A percentile compares a stretch with the other conserved stretches of the same genome.
Conservation (phyloP, 495 filamentous ascomycete genomes). For the Aspergillus homomorphus region DNA sequence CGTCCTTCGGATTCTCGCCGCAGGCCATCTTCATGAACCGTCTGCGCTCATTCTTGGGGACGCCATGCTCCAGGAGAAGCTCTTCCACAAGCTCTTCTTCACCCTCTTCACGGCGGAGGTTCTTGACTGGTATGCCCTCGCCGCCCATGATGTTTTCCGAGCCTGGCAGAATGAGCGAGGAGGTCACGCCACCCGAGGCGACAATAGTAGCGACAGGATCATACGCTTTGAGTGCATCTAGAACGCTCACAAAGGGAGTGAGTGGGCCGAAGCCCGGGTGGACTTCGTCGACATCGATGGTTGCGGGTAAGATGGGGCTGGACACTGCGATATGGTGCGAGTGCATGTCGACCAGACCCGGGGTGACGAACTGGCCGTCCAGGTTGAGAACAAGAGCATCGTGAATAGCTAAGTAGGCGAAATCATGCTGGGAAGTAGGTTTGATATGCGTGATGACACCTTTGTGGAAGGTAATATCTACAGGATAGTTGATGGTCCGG, state of each 20-base stretch:
- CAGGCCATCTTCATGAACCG: conserved; percentile 7
- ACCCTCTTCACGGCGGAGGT: neutral
- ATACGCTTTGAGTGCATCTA: neutral
- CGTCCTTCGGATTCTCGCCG: neutral
- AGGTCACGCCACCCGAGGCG: neutral
- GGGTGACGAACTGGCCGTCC: neutral
- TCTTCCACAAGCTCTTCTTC: neutral
- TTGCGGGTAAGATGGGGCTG: neutral
- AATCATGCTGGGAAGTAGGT: neutral
- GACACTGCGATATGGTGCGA: conserved; percentile 1
- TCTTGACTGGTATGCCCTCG: neutral
- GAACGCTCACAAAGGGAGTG: neutral
- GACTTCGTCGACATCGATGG: neutral
- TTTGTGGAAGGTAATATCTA: neutral
- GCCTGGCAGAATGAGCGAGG: neutral
- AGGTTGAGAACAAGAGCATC: neutral
- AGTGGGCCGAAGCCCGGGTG: conserved; percentile 1
- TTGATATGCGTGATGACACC: neutral
- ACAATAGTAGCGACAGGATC: neutral
- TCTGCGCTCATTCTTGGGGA: neutral
- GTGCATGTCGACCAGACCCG: conserved; percentile 2
- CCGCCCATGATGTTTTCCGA: neutral
- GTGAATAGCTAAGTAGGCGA: neutral
- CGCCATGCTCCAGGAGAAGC: neutral
- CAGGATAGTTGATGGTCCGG: neutral